A percentile compares a stretch with the other conserved stretches of the same genome.
Evolutionary conservation across 148 eudicot species (phyloP).

Genomic region (Rheum nobile): DNA sequence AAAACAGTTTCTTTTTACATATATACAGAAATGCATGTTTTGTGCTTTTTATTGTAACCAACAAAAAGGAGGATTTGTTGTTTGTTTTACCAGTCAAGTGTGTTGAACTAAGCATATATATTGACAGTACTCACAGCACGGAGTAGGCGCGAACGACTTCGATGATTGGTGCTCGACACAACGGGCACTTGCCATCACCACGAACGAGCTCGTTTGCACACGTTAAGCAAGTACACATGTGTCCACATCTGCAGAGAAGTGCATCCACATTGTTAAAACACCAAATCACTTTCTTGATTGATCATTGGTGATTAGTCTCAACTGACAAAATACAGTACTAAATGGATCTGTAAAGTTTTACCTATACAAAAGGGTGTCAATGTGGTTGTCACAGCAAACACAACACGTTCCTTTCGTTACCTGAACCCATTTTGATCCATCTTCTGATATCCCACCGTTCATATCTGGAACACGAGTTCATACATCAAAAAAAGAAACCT

Average conservation of each 20-base stretch:
- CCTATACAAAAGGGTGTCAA: constrained; percentile 96
- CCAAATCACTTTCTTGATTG: no score
- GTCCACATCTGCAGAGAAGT: constrained; percentile 67
- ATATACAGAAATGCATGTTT: not conserved
- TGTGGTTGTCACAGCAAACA: constrained; percentile 85
- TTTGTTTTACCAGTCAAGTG: not conserved
- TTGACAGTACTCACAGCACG: constrained; percentile 43
- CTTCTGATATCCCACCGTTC: constrained; percentile 69
- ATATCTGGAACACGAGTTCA: constrained; percentile 17
- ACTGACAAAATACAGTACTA: no score
- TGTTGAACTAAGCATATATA: not conserved
- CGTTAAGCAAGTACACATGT: constrained; percentile 93
- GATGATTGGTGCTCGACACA: constrained; percentile 92
- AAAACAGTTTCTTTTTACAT: not conserved
- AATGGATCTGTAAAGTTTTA: constrained; percentile 6
- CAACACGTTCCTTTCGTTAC: constrained; percentile 90
- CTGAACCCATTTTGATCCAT: constrained; percentile 86
- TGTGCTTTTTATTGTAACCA: not conserved
- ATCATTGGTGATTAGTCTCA: no score
- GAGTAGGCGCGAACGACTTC: constrained; percentile 95
- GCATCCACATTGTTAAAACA: not conserved
- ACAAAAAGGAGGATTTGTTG: no score
- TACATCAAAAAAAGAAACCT: no score
- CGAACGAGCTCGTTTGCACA: constrained; percentile 89
- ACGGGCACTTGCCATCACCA: constrained; percentile 89